phyloP scores from a whole-genome alignment of 371 early-diverging fungal genomes.

The Fennellomyces sp. region DNA sequence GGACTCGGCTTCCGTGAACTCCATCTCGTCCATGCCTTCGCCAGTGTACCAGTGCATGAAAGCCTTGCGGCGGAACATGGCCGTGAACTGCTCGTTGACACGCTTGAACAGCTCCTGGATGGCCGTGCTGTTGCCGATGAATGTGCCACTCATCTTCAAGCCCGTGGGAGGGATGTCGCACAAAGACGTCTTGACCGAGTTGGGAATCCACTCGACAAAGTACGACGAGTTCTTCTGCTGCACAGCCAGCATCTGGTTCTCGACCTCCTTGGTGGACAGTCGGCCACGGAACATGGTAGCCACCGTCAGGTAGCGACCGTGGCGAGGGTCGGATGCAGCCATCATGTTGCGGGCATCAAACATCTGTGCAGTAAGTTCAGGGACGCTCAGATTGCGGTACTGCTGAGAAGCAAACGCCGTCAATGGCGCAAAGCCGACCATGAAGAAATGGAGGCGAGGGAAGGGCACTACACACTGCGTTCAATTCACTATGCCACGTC shows the following conservation, averaged over 20 bases:
- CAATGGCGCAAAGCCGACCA: conserved; percentile 97
- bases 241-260: conserved; percentile 96
- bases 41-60: conserved; percentile 97
- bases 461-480: conserved; percentile 83
- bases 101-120: conserved; percentile 98
- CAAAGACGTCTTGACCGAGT: conserved; percentile 98
- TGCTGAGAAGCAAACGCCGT: conserved; percentile 83
- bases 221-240: conserved; percentile 92
- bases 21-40: conserved; percentile 96
- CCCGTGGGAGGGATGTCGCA: conserved; percentile 97
- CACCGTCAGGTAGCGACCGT: conserved; percentile 97
- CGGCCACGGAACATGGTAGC: conserved; percentile 98
- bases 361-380: conserved; percentile 95
- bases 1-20: conserved; percentile 87
- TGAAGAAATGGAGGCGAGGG: conserved; percentile 99
- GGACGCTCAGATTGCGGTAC: conserved; percentile 87
- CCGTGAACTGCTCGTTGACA: conserved; percentile 91
- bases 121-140: conserved; percentile 97
- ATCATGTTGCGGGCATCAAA: conserved; percentile 98
- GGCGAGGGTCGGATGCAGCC: conserved; percentile 96
- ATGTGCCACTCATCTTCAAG: conserved; percentile 95
- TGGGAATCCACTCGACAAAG: conserved; percentile 99
- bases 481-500: conserved; percentile 26
- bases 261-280: conserved; percentile 98
- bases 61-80: conserved; percentile 93